A percentile compares a stretch with the other conserved stretches of the same genome.
Conservation (phyloP, 2,329 filamentous ascomycete species). For the Leptographium wingfieldii region DNA sequence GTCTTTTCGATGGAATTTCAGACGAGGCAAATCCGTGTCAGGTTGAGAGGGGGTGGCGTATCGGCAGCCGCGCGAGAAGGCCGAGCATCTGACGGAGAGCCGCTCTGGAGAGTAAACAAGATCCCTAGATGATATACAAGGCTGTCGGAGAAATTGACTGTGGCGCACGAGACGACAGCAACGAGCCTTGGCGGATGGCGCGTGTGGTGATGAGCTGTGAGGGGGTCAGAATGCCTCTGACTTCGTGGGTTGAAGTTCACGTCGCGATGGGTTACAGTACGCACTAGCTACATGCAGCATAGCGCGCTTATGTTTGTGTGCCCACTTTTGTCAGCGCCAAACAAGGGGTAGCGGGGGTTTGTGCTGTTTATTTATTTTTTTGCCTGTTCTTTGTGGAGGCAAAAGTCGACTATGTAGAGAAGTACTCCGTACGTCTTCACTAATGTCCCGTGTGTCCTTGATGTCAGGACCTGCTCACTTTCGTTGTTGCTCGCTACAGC, state of each 20-base stretch:
- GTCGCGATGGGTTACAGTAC: constrained; percentile 10
- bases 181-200: background rate
- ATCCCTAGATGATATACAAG: background rate
- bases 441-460: too few relatives aligned
- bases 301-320: background rate
- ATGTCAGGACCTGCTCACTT: too few relatives aligned
- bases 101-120: background rate
- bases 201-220: constrained; percentile 2
- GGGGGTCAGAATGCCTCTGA: constrained; percentile 7
- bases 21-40: background rate
- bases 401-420: background rate
- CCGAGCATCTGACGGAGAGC: background rate
- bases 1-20: background rate
- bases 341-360: constrained; percentile 3
- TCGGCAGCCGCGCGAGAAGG: background rate
- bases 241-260: constrained; percentile 9
- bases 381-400: background rate
- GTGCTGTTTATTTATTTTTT: background rate
- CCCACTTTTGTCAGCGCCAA: constrained; percentile 12
- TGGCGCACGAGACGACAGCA: background rate
- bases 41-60: constrained; percentile 1
- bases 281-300: constrained; percentile 2
- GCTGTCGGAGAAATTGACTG: background rate
- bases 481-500: too few relatives aligned
- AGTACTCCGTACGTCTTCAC: too few relatives aligned